phyloP scores from a whole-genome alignment of 2,329 filamentous ascomycete species.

The Cordyceps pruinosa region DNA sequence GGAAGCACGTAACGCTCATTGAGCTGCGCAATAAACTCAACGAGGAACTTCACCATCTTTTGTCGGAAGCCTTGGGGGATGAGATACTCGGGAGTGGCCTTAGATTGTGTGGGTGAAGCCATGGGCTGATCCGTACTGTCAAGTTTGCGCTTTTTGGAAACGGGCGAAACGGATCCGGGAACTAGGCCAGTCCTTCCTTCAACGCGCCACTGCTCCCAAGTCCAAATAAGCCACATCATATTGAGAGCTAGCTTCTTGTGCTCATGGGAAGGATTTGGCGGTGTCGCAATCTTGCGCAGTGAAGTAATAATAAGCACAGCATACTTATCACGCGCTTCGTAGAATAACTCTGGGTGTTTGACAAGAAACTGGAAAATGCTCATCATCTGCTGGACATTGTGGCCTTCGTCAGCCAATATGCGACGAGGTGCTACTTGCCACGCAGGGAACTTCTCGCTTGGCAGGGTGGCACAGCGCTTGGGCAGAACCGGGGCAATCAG shows the following conservation, averaged over 20 bases:
- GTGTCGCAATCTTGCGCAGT: slow-evolving; percentile 77
- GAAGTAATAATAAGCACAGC: slow-evolving; percentile 82
- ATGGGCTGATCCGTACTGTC: slow-evolving; percentile 50
- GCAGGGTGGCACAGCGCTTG: slow-evolving; percentile 64
- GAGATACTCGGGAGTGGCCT: slow-evolving; percentile 53
- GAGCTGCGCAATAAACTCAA: slow-evolving; percentile 88
- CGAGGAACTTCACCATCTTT: slow-evolving; percentile 88
- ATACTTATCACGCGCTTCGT: slow-evolving; percentile 88
- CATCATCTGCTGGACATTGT: slow-evolving; percentile 91
- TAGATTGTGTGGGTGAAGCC: slow-evolving; percentile 47
- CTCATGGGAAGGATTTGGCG: slow-evolving; percentile 80
- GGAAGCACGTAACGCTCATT: slow-evolving; percentile 77
- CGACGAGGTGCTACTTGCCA: slow-evolving; percentile 89
- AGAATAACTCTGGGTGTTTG: slow-evolving; percentile 86
- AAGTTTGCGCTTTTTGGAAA: slow-evolving; percentile 67
- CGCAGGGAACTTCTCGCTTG: slow-evolving; percentile 66
- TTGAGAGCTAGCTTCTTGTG: slow-evolving; percentile 87
- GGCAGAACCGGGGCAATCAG: slow-evolving; percentile 91
- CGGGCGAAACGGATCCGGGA: slow-evolving; percentile 61
- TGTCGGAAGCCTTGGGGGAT: slow-evolving; percentile 61
- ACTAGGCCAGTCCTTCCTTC: slow-evolving; percentile 44
- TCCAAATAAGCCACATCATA: slow-evolving; percentile 83
- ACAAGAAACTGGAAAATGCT: slow-evolving; percentile 97
- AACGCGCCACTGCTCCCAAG: slow-evolving; percentile 83
- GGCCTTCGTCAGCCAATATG: slow-evolving; percentile 87